These are phyloP conservation scores for Acer saccharum DNA, from an alignment of 345 rosid species.

Conservation along the genomic window DNA sequence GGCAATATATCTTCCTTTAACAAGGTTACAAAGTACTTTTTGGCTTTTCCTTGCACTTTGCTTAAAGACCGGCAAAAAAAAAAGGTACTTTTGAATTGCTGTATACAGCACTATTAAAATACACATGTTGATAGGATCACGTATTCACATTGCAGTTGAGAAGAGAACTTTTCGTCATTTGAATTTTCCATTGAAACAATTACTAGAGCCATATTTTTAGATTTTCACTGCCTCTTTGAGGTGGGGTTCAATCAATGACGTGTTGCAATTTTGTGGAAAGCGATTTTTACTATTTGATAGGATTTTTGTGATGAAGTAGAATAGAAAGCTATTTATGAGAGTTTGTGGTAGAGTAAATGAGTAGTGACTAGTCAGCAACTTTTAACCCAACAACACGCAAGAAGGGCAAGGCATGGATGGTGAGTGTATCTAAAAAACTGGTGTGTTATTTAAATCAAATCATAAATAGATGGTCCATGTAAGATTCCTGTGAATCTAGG, in stretches of 20 bases:
- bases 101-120: background rate
- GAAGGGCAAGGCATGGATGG: background rate
- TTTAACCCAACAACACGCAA: background rate
- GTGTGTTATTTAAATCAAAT: background rate
- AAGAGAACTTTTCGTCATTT: background rate
- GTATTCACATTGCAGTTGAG: background rate
- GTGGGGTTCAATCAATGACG: too few species aligned
- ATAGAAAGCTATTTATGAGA: too few species aligned
- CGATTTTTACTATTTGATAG: too few species aligned
- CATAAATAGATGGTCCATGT: background rate
- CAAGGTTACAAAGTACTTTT: background rate
- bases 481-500: conserved; percentile 6
- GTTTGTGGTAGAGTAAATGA: too few species aligned
- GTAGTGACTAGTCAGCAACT: too few species aligned
- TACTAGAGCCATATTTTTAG: too few species aligned
- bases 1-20: background rate
- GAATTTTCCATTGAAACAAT: background rate
- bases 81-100: background rate
- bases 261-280: too few species aligned
- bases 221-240: background rate
- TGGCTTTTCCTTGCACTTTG: background rate
- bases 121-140: background rate
- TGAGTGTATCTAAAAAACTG: background rate
- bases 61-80: background rate
- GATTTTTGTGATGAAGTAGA: too few species aligned